A percentile compares a stretch with the other conserved stretches of the same genome.
These are phyloP conservation scores for Rhodotorula babjevae DNA, from an alignment of 768 basidiomycete genomes.

Conservation along the genomic window DNA sequence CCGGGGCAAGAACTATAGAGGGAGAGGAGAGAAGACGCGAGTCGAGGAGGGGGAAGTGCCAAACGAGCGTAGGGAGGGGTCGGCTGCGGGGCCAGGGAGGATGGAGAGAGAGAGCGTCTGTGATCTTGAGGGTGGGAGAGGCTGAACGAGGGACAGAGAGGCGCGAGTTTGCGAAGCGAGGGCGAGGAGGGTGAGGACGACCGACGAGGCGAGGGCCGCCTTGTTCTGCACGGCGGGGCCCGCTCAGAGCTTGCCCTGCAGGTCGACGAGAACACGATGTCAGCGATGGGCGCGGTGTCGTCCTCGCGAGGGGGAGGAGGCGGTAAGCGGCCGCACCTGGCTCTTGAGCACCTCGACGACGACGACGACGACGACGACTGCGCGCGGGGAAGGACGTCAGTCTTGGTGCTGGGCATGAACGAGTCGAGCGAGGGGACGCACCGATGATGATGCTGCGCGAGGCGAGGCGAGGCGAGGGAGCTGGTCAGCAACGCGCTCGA, in stretches of 20 bases:
- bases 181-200: neutral
- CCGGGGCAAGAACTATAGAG: too few species aligned
- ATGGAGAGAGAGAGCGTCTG: neutral
- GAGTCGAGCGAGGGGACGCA: neutral
- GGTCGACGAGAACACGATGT: neutral
- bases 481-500: neutral
- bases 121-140: neutral
- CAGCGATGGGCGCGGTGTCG: too few species aligned
- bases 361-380: slow-evolving; percentile 6
- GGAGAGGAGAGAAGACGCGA: neutral
- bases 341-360: slow-evolving; percentile 7
- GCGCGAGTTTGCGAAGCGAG: neutral
- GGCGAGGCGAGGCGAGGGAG: too few species aligned
- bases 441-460: slow-evolving; percentile 3
- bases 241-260: neutral
- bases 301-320: neutral
- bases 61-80: neutral
- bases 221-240: neutral
- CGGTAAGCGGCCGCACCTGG: neutral
- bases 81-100: neutral
- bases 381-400: neutral
- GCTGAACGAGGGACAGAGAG: neutral
- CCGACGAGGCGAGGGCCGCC: neutral
- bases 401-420: neutral
- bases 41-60: too few species aligned